Evolutionary conservation across 2,329 filamentous ascomycete species (phyloP).

Genomic region (Curvularia lunata): DNA sequence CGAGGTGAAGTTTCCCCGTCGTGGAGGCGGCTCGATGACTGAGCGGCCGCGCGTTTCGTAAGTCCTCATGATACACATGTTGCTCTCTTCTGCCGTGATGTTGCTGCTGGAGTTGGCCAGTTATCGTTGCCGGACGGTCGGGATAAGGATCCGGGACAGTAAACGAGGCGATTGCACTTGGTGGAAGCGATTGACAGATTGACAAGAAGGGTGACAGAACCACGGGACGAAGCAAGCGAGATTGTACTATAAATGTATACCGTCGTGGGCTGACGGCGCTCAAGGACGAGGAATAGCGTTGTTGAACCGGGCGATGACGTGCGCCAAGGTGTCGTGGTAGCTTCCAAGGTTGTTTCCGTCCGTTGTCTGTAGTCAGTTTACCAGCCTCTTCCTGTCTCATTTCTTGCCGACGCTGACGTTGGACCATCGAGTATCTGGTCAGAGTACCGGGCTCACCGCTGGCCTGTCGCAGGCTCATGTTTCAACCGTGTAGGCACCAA

Average conservation of each 20-base stretch:
- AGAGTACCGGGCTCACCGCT: neutral
- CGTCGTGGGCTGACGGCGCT: neutral
- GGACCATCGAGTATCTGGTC: neutral
- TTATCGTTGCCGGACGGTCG: neutral
- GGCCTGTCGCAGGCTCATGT: neutral
- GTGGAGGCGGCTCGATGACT: slow-evolving; percentile 42
- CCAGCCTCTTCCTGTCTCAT: slow-evolving; percentile 6
- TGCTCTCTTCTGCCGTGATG: neutral
- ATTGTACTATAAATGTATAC: neutral
- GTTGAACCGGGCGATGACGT: slow-evolving; percentile 15
- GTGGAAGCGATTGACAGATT: slow-evolving; percentile 1
- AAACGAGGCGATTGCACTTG: neutral
- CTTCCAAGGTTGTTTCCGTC: slow-evolving; percentile 20
- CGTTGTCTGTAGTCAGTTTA: neutral
- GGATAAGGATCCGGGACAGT: neutral
- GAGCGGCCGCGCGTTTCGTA: slow-evolving; percentile 35
- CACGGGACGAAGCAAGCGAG: neutral
- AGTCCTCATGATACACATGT: slow-evolving; percentile 45
- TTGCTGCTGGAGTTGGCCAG: slow-evolving; percentile 3
- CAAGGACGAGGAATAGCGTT: neutral
- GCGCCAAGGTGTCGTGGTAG: slow-evolving; percentile 14
- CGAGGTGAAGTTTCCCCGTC: slow-evolving; percentile 41
- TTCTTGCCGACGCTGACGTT: neutral
- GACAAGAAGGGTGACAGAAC: neutral
- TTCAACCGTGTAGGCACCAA: neutral